A percentile compares a stretch with the other conserved stretches of the same genome.
Conservation (phyloP, 179 eudicot genomes). For the Vitellaria paradoxa region DNA sequence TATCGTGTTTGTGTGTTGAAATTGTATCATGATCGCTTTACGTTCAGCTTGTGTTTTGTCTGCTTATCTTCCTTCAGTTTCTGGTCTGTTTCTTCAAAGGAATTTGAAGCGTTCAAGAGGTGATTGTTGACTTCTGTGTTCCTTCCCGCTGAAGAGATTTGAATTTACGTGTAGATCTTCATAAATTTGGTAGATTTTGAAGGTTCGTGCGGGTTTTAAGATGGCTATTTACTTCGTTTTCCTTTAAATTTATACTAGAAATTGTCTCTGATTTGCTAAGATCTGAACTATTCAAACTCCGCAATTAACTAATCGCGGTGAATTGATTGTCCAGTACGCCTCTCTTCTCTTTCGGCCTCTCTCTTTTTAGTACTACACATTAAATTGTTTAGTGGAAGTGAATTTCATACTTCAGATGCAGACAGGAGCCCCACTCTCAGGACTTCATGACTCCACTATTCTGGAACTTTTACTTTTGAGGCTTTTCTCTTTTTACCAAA, state of each 20-base stretch:
- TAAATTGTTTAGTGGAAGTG: too few relatives aligned
- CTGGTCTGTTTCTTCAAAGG: neutral
- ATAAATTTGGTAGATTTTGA: neutral
- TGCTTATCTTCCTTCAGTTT: neutral
- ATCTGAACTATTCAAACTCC: neutral
- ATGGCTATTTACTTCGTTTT: neutral
- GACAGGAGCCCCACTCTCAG: too few relatives aligned
- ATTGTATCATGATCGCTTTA: neutral
- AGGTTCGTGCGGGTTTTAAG: neutral
- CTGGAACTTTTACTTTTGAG: too few relatives aligned
- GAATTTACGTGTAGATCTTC: neutral
- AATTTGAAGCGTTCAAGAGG: neutral
- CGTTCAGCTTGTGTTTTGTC: neutral
- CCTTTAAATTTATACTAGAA: neutral
- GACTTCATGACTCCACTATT: too few relatives aligned
- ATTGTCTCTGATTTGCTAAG: neutral
- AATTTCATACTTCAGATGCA: too few relatives aligned
- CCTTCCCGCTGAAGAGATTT: constrained; percentile 4
- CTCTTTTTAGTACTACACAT: too few relatives aligned
- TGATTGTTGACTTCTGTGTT: constrained; percentile 1
- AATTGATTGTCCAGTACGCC: too few relatives aligned
- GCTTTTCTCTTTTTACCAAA: too few relatives aligned
- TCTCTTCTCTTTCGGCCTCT: too few relatives aligned
- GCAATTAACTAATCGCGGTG: too few relatives aligned
- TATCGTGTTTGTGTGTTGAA: neutral